Base-by-base conservation (phyloP, 2,329 filamentous ascomycete genomes). In the Penicillium nordicum region DNA sequence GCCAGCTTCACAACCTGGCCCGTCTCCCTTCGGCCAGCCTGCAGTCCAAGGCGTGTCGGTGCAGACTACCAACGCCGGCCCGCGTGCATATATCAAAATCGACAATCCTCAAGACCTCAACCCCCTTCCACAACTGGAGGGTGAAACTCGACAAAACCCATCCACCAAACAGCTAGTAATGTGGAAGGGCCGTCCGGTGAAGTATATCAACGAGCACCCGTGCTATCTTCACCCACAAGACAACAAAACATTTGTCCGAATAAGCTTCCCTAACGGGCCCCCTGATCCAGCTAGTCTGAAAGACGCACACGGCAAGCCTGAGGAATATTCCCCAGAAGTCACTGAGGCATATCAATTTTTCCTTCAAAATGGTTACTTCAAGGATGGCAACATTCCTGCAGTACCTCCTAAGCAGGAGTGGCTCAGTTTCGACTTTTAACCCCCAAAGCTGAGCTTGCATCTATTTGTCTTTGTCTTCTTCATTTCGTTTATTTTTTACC, bases 381-480 rank as follows among this genome's bases (percentile, higher is more conserved):
- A 82, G 41, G 84, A 85, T 36, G 88, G 87, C 0, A 66, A 86
- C 7, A 88, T 96, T 76, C 92, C 92, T 0, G 81, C 88, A 64
- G 76, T 91, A 44, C 90, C 92, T 21, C 92, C 92, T 0, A 87
- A 86, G 73, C 80, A 85, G 59, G 90, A 93, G 67, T 93, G 86
- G 79, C 86, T 85, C 62, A 74, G 77, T 29, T 93, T 88, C 83
- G 84, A 90, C 68, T 86, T 93, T 66, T 92, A 72, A 60, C 37
- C 21, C 25, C 16, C 23, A 25, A 32, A 14, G 10, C 48, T 3
- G 36, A 30, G 14, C 25, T 32, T 37, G 25, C 42, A 12, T 40
- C 34, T 38, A n/a, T 41, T 44, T 47, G 36, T 29, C n/a, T 34
- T 21, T 36, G 38, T 44, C 23, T 36, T 25, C 23, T 36, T 11